These are phyloP conservation scores for Claviceps fusiformis DNA, from an alignment of 2,329 filamentous ascomycete species.

Conservation along the genomic window DNA sequence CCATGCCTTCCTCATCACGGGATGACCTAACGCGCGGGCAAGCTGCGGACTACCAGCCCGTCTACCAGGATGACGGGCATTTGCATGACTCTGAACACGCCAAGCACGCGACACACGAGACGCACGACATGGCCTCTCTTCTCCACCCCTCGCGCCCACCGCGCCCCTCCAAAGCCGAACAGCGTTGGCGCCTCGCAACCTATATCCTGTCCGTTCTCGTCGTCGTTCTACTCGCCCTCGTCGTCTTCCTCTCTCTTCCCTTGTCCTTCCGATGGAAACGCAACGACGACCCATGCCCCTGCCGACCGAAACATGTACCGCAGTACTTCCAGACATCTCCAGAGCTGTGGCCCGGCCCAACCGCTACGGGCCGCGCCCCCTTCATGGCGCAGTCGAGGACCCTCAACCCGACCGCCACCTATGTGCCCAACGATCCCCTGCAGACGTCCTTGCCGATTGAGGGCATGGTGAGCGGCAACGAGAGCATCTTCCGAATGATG, in stretches of 20 bases:
- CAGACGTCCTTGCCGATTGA: constrained; percentile 57
- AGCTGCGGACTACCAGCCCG: constrained; percentile 18
- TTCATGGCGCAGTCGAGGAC: constrained; percentile 60
- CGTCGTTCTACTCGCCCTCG: constrained; percentile 23
- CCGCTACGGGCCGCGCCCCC: constrained; percentile 53
- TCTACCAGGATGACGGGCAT: constrained; percentile 19
- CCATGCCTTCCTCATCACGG: constrained; percentile 5
- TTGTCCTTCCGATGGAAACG: constrained; percentile 12
- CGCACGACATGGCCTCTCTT: neutral
- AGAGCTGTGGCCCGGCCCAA: constrained; percentile 49
- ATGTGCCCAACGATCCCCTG: constrained; percentile 54
- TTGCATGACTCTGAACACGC: neutral
- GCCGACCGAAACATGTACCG: constrained; percentile 30
- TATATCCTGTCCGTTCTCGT: constrained; percentile 20
- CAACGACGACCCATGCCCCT: constrained; percentile 15
- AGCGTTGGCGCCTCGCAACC: constrained; percentile 17
- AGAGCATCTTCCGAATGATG: constrained; percentile 58
- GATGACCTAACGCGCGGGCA: constrained; percentile 6
- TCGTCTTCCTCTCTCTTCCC: constrained; percentile 23
- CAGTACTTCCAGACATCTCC: constrained; percentile 51
- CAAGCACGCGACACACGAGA: neutral
- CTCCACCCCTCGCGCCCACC: neutral
- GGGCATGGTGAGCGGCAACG: constrained; percentile 40
- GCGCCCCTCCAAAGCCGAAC: constrained; percentile 11
- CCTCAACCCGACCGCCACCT: constrained; percentile 50